Percentiles rank a stretch among this genome's conserved stretches.
These are phyloP conservation scores for Rhododendron ferrugineum DNA, from an alignment of 148 eudicot genomes.

Conservation along the genomic window DNA sequence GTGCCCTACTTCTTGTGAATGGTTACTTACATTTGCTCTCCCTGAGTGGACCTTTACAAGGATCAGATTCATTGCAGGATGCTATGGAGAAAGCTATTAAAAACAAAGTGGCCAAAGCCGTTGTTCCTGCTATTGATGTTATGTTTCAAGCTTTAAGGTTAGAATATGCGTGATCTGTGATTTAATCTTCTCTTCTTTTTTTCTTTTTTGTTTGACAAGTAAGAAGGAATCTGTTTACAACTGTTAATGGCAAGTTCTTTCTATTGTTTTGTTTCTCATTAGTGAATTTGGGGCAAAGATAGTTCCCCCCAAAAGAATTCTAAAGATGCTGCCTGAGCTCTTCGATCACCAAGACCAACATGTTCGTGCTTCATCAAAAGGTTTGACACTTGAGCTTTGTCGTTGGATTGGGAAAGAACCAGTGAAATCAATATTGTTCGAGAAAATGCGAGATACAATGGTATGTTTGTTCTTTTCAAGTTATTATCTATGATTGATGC, in stretches of 20 bases:
- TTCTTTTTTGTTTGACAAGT: too few species aligned
- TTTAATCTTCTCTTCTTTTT: background rate
- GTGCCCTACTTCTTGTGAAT: too few species aligned
- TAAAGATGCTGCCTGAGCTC: conserved; percentile 98
- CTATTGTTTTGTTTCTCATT: conserved; percentile 14
- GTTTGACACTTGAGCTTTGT: conserved; percentile 89
- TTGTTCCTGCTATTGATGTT: conserved; percentile 97
- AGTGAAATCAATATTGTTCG: conserved; percentile 87
- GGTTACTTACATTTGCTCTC: too few species aligned
- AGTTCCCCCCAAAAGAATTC: conserved; percentile 89
- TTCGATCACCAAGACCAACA: conserved; percentile 99
- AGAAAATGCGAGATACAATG: conserved; percentile 99
- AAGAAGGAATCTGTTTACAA: too few species aligned
- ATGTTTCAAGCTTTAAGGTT: conserved; percentile 99
- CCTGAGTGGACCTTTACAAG: background rate
- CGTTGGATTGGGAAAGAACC: conserved; percentile 99
- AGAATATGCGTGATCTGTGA: background rate
- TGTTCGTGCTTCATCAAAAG: conserved; percentile 98
- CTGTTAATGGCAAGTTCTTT: background rate
- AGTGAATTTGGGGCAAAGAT: conserved; percentile 98
- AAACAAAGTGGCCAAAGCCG: conserved; percentile 91
- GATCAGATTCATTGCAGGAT: conserved; percentile 42
- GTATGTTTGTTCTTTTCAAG: conserved; percentile 25
- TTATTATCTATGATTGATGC: too few species aligned
- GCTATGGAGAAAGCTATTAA: conserved; percentile 99